Evolutionary conservation across 2,329 filamentous ascomycete species (phyloP).

Genomic region (Pyrenochaeta sp.): DNA sequence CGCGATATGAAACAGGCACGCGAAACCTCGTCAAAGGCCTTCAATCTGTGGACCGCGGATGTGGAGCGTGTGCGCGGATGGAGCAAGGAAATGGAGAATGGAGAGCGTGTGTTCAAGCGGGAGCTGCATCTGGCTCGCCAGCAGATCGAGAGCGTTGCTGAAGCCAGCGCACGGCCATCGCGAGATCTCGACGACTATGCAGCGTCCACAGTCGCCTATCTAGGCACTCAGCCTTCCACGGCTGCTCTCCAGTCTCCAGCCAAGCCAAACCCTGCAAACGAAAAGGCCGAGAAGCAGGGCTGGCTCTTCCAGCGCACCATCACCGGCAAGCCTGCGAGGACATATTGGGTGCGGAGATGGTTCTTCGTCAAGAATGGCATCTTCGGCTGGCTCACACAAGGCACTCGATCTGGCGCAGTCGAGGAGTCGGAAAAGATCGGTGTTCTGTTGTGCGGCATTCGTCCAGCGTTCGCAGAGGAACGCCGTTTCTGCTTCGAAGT

Average conservation of each 20-base stretch:
- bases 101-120: constrained; percentile 81
- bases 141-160: constrained; percentile 80
- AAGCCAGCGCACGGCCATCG: constrained; percentile 77
- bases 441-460: constrained; percentile 89
- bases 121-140: constrained; percentile 81
- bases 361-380: constrained; percentile 96
- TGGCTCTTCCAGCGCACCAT: constrained; percentile 88
- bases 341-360: constrained; percentile 91
- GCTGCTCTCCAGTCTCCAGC: constrained; percentile 57
- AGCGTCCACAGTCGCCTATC: constrained; percentile 85
- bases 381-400: constrained; percentile 92
- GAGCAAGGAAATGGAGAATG: constrained; percentile 91
- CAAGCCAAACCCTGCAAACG: constrained; percentile 57
- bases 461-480: constrained; percentile 90
- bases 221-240: constrained; percentile 72
- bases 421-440: constrained; percentile 97
- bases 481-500: constrained; percentile 97
- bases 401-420: constrained; percentile 79
- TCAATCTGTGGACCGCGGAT: constrained; percentile 75
- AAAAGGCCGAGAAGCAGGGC: constrained; percentile 81
- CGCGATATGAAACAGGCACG: constrained; percentile 79
- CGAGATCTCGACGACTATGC: constrained; percentile 94
- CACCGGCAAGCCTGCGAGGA: constrained; percentile 86
- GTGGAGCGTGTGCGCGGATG: constrained; percentile 93
- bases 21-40: constrained; percentile 67